Conservation (phyloP, 2,329 filamentous ascomycete genomes). For the Pseudonectria foliicola region DNA sequence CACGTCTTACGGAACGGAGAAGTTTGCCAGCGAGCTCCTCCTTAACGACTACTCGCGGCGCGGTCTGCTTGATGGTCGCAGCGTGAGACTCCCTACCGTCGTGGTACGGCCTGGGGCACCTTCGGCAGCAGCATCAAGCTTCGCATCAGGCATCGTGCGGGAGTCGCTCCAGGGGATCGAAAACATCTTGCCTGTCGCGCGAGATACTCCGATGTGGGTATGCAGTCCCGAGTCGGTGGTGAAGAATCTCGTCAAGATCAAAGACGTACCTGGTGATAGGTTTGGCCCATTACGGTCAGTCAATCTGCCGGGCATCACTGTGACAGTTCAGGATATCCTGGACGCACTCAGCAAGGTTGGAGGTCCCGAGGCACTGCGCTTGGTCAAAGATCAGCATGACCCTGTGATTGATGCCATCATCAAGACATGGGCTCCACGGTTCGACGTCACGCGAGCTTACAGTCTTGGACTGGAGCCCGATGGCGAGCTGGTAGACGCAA, state of each 20-base stretch:
- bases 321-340: conserved; percentile 46
- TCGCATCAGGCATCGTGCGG: conserved; percentile 55
- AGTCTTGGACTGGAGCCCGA: conserved; percentile 45
- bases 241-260: conserved; percentile 39
- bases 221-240: conserved; percentile 45
- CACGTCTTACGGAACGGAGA: conserved; percentile 56
- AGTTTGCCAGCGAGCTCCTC: conserved; percentile 50
- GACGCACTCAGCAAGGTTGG: conserved; percentile 42
- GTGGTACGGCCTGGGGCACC: conserved; percentile 54
- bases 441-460: conserved; percentile 44
- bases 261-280: conserved; percentile 33
- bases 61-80: conserved; percentile 49
- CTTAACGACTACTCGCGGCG: conserved; percentile 34
- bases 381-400: conserved; percentile 41
- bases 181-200: conserved; percentile 40
- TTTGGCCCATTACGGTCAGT: conserved; percentile 35
- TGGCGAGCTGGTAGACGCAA: conserved; percentile 27
- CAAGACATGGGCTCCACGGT: conserved; percentile 45
- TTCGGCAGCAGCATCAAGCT: conserved; percentile 53
- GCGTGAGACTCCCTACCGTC: conserved; percentile 52
- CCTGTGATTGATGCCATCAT: conserved; percentile 42
- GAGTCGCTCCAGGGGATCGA: conserved; percentile 42
- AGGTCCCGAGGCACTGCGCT: conserved; percentile 34
- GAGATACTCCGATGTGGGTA: conserved; percentile 42
- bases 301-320: conserved; percentile 45